Evolutionary conservation across 768 basidiomycete genomes (phyloP).

Genomic region (Mycena capillaripes): DNA sequence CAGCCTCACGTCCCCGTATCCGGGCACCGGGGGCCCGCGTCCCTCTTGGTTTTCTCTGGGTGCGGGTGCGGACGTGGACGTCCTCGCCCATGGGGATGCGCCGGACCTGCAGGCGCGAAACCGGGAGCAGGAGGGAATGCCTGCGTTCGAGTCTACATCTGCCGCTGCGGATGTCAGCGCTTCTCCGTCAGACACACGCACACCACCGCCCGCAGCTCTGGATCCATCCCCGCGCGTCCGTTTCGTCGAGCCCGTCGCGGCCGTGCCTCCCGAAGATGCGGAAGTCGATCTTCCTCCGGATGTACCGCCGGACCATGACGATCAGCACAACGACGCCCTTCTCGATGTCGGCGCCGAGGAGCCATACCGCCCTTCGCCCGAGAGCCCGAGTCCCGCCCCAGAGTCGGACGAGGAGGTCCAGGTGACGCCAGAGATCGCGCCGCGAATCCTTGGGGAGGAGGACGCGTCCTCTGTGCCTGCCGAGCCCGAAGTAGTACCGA

Average conservation of each 20-base stretch:
- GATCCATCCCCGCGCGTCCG: conserved; percentile 3
- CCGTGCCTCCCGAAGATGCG: too few species aligned
- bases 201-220: neutral
- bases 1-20: conserved; percentile 21
- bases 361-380: conserved; percentile 28
- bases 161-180: neutral
- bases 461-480: neutral
- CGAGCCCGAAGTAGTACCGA: neutral
- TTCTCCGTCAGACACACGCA: neutral
- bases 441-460: neutral
- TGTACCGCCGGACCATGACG: neutral
- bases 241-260: conserved; percentile 9
- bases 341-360: conserved; percentile 15
- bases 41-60: neutral
- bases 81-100: neutral
- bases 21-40: neutral
- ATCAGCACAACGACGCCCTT: conserved; percentile 1
- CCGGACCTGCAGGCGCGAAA: neutral
- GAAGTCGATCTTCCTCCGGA: neutral
- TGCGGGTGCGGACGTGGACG: neutral
- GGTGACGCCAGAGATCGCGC: conserved; percentile 4
- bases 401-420: conserved; percentile 14
- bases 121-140: neutral
- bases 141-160: neutral
- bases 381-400: conserved; percentile 26